Evolutionary conservation across 768 basidiomycete species (phyloP), one percentile per base, ranked within the genome.

Genomic region (Suillus alpinus): DNA sequence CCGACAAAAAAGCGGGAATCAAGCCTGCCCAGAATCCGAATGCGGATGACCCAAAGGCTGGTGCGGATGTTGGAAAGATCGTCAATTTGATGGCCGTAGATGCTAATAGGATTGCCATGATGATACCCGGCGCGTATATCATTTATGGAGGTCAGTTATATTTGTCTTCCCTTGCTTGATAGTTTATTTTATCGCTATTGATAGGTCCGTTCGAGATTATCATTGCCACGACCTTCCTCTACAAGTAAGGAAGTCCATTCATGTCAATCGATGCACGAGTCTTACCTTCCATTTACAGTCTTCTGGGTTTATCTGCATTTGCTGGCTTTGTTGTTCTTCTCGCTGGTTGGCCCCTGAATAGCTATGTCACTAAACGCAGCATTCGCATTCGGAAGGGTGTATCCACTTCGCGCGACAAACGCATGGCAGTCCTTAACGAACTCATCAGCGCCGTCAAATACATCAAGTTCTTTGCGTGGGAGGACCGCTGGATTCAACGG

Each of bases 31-130:
- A 80, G 74, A 68, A 72, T 55, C 37, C 68, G 16, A 60, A 66
- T 46, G 69, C 63, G 57, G 75, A 76, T 61, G 78, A 91, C 34
- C 83, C 86, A 1, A 88, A 84, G 65, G 83, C 88, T 0, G 90
- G 92, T 16, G 94, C 94, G 8, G 91, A 94, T 69, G 80, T 91
- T 13, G 94, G 94, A 13, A 94, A 95, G 71, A 92, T 95, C 57
- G 91, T 95, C 58, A 92, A 93, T 65, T 74, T 95, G 39, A 95
- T 95, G 92, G 86, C 90, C 14, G 86, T 84, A 7, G 91, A 93
- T 69, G 86, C 87, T 2, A 88, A 86, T 67, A 75, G 80, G 78
- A 73, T 89, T 59, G 75, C 84, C 3, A 78, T 79, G 75, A 84
- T 80, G 58, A 65, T 78, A 7, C 83, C 88, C 0, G 82, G 79